Evolutionary conservation across 805 yeast genomes (phyloP), one percentile per base, ranked within the genome.

Genomic region (Pichia insulana): DNA sequence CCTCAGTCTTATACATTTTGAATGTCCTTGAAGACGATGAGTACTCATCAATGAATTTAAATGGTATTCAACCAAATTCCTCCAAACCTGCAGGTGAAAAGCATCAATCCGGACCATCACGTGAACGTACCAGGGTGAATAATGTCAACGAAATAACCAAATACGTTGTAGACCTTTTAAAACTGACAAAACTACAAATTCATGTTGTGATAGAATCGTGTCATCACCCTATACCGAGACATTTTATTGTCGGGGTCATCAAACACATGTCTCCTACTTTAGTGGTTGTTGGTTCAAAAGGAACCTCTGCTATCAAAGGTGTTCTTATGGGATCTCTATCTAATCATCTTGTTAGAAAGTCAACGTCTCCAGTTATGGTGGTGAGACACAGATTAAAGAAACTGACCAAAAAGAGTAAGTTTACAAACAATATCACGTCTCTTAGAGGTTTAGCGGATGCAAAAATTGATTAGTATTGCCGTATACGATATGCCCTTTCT

Each of bases 291-390:
- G 90, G 90, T 0, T 80, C 87, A 3, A 75, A 81, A 50, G 90
- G 90, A 26, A 76, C 77, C 47, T 68, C 77, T 42, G 85, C 87
- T 3, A 63, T 82, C 30, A 78, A 78, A 57, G 89, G 90, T 6
- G 86, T 82, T 8, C 68, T 82, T 41, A 68, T 81, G 47, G 90
- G 90, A 3, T 77, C 84, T 2, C 68, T 83, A 44, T 78, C 86
- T 3, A 82, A 82, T 52, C 81, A 82, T 57, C 63, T 82, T 48
- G 86, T 82, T 15, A 77, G 85, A 15, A 77, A 79, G 57, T 74
- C 80, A 52, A 65, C 79, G 15, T 85, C 79, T 2, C 89, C 90
- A 0, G 89, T 82, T 18, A 82, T 82, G 90, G 89, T 82, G 38
- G 90, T 83, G 17, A 69, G 84, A 46, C 74, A 76, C 50, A 82